Base-by-base conservation (phyloP, 2,329 filamentous ascomycete species). In the Graphilbum fragrans region DNA sequence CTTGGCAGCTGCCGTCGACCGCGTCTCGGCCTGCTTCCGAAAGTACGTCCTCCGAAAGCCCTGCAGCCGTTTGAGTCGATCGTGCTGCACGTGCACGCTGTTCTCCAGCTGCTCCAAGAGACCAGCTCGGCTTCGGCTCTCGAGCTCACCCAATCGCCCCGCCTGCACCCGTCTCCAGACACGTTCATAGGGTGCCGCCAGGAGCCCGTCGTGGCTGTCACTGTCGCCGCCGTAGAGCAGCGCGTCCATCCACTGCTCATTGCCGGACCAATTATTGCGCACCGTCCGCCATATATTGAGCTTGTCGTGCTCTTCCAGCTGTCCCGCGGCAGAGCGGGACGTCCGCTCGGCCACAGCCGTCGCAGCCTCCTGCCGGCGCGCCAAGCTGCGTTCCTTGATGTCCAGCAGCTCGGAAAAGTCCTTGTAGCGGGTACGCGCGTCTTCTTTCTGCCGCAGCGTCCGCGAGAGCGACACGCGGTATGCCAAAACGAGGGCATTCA, bases 251-350 rank as follows among this genome's bases (percentile, higher is more conserved):
- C 86, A 90, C 42, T 75, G 71, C 45, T 80, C 74, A 52, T 80
- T 77, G 2, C 86, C 87, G 14, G 83, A 68, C 87, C 87, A 94
- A 49, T 86, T 85, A 46, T 79, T 77, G 29, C 72, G 69, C 23
- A 87, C 62, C 3, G 72, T 67, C 34, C 72, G 73, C 50, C 79
- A 70, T 43, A 86, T 62, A 32, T 74, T 63, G 1, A 58, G 49
- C 35, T 62, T 66, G 4, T 61, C 56, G 32, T 67, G 60, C 11
- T 67, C 61, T 0, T 68, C 58, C 7, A 37, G 10, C 16, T 6
- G 14, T 4, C 8, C 37, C 25, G 22, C 10, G 14, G 7, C 22
- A 23, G 16, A 6, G 14, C 23, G 5, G 10, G 35, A 12, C n/a
- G 32, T 34, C 7, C 32, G 32, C 4, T 50, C 44, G 21, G 60